phyloP scores from a whole-genome alignment of 192 early-diverging fungal genomes.

The Jimgerdemannia lactiflua region DNA sequence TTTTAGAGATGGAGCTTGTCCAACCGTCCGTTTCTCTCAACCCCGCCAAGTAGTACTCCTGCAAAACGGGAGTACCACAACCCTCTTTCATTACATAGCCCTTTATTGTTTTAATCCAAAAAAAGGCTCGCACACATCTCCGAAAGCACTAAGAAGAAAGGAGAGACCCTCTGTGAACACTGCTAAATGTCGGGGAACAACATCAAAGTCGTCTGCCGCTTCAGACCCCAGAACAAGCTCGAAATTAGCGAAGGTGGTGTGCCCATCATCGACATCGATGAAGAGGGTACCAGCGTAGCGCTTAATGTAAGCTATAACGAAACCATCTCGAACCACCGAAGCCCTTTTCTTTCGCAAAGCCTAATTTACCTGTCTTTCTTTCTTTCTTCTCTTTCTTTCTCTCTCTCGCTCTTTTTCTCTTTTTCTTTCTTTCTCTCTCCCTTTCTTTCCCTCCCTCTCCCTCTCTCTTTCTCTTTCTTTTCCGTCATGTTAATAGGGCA shows the following conservation, averaged over 20 bases:
- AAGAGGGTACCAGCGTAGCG: slow-evolving; percentile 61
- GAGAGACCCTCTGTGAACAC: too few relatives aligned
- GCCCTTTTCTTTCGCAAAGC: too few relatives aligned
- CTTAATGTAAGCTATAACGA: slow-evolving; percentile 13
- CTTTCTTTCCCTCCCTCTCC: too few relatives aligned
- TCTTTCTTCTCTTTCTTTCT: not conserved
- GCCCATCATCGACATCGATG: slow-evolving; percentile 78
- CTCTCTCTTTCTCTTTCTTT: not conserved
- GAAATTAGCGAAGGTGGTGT: slow-evolving; percentile 92
- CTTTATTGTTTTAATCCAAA: too few relatives aligned
- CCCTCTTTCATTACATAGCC: too few relatives aligned
- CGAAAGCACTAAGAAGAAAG: too few relatives aligned
- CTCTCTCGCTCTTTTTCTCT: not conserved
- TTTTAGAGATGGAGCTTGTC: too few relatives aligned
- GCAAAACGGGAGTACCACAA: too few relatives aligned
- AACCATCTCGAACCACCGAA: not conserved
- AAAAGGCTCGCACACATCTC: too few relatives aligned
- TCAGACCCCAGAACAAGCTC: slow-evolving; percentile 91
- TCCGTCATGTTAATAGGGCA: slow-evolving; percentile 28
- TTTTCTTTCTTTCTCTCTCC: not conserved
- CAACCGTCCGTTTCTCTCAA: too few relatives aligned
- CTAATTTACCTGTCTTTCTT: too few relatives aligned
- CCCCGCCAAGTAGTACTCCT: too few relatives aligned
- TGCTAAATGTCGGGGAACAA: slow-evolving; percentile 51
- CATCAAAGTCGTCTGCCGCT: slow-evolving; percentile 97